Evolutionary conservation across 345 rosid species (phyloP), one percentile per base, ranked within the genome.

Genomic region (Camelina hispida): DNA sequence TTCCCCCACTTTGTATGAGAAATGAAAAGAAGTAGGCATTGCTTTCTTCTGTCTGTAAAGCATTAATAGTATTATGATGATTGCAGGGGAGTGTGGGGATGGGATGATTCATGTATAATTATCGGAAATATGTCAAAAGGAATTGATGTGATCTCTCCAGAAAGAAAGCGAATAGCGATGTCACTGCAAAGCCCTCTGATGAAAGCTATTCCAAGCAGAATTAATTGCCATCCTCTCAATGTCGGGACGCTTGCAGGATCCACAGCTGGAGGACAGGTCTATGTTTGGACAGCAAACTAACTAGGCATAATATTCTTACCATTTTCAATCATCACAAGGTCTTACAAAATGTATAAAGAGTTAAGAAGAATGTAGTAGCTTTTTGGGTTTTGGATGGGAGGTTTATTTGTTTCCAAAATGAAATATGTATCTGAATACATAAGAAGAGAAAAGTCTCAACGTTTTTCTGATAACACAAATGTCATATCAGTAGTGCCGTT

Each of bases 51-150:
- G 35, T 14, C 8, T 55, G 30, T 16, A 28, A 28, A n/a, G n/a
- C n/a, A n/a, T n/a, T n/a, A n/a, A n/a, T n/a, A n/a, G n/a, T 42
- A 28, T 10, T 25, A 25, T 25, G 28, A 25, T 42, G 34, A 13
- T 69, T 76, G 63, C 87, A 91, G 94, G 80, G 93, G 86, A 32
- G 83, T 83, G 34, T 91, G 97, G 97, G 98, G 97, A 4, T 94
- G 98, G 98, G 95, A 89, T 76, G 98, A 91, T 80, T 83, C 91
- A 81, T 84, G 75, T 28, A 28, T 28, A 28, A 28, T 28, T 0
- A 28, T 86, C 0, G 98, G 91, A 59, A 89, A 85, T 53, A 67
- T 81, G 83, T 79, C 75, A 28, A 28, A 50, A 83, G 82, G 77
- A 86, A 86, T 94, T 7, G 95, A 91, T 82, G 87, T 89, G 53